Evolutionary conservation across 306 rosid genomes (phyloP).

Genomic region (Prinsepia uniflora): DNA sequence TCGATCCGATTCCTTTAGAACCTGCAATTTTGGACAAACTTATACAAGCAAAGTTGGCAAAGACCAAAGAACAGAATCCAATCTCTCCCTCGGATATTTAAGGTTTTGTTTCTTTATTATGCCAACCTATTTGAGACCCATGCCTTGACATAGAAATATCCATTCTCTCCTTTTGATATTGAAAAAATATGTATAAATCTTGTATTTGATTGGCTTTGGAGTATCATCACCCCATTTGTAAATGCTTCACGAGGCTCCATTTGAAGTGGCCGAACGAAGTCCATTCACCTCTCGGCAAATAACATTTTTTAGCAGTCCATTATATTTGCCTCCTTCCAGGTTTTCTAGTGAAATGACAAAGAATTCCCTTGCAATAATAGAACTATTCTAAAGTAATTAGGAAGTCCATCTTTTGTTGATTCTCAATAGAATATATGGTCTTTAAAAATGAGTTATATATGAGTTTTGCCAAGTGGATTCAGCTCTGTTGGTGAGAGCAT

Average conservation of each 20-base stretch:
- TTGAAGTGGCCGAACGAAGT: not conserved
- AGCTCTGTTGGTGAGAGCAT: no score
- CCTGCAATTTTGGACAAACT: conserved; percentile 87
- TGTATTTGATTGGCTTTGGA: not conserved
- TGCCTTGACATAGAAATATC: not conserved
- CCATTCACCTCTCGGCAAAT: not conserved
- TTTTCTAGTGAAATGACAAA: not conserved
- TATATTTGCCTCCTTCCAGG: not conserved
- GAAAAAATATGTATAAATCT: no score
- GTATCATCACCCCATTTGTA: not conserved
- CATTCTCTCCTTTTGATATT: no score
- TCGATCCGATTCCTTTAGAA: conserved; percentile 79
- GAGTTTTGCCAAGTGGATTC: no score
- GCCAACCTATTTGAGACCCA: not conserved
- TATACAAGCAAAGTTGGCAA: conserved; percentile 70
- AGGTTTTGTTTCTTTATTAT: not conserved
- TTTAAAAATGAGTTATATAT: no score
- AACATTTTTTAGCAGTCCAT: not conserved
- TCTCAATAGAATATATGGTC: no score
- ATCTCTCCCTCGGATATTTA: conserved; percentile 30
- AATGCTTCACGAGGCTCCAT: not conserved
- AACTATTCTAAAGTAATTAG: no score
- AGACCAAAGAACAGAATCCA: conserved; percentile 46
- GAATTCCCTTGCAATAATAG: not conserved
- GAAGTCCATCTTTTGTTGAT: no score